Percentiles rank a stretch among this genome's conserved stretches.
phyloP scores from a whole-genome alignment of 2,329 filamentous ascomycete species.

The Fusarium liriodendri region DNA sequence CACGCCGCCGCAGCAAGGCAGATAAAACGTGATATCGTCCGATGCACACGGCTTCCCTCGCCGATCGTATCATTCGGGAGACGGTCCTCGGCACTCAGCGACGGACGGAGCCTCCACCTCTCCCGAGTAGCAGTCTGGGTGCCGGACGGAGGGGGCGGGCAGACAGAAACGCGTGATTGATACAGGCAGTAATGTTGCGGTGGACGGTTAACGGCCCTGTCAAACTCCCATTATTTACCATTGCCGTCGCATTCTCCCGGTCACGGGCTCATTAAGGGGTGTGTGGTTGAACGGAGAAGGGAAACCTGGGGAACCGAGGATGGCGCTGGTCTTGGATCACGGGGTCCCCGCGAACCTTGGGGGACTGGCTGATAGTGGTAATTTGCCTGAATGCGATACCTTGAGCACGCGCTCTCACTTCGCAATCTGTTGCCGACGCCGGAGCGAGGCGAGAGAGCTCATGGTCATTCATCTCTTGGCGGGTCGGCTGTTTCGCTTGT shows the following conservation, averaged over 20 bases:
- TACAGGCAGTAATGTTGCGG: conserved; percentile 14
- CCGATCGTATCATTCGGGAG: conserved; percentile 34
- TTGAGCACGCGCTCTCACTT: neutral
- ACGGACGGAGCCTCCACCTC: neutral
- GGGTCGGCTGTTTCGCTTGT: conserved; percentile 4
- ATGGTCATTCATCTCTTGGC: conserved; percentile 18
- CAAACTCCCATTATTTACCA: conserved; percentile 6
- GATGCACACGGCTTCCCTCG: conserved; percentile 29
- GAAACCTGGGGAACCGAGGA: conserved; percentile 14
- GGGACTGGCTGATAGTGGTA: neutral
- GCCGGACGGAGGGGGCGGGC: conserved; percentile 8
- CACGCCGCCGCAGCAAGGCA: neutral
- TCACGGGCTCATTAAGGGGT: neutral
- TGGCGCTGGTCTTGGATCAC: conserved; percentile 2
- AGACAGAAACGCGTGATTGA: conserved; percentile 35
- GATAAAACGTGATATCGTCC: conserved; percentile 29
- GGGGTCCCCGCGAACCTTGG: conserved; percentile 13
- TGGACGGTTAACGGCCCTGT: conserved; percentile 1
- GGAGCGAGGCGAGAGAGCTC: neutral
- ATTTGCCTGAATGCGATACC: conserved; percentile 1
- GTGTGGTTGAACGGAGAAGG: neutral
- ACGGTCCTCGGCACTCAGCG: conserved; percentile 36
- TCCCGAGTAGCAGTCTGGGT: neutral
- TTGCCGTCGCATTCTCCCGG: conserved; percentile 8
- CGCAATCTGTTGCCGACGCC: neutral